phyloP scores from a whole-genome alignment of 176 grass and related monocot species.

The Chloris gayana region DNA sequence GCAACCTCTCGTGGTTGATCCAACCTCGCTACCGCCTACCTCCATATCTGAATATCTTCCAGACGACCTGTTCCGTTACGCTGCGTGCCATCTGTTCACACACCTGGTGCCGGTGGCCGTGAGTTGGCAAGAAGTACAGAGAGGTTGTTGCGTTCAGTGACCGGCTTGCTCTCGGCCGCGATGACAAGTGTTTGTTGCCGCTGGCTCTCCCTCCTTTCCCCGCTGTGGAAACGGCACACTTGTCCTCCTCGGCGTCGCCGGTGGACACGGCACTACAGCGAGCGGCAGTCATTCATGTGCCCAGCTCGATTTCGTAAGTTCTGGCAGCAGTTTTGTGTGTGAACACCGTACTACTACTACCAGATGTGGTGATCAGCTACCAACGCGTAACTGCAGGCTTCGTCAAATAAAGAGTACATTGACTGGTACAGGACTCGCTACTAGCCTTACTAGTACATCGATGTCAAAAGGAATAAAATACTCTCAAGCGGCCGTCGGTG shows the following conservation, averaged over 20 bases:
- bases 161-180: not conserved
- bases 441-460: too few species aligned
- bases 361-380: not conserved
- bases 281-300: not conserved
- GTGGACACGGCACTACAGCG: not conserved
- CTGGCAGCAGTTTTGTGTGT: not conserved
- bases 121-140: slow-evolving; percentile 7
- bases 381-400: not conserved
- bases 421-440: not conserved
- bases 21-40: slow-evolving; percentile 10
- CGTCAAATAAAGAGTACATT: not conserved
- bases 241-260: not conserved
- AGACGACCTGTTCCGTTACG: not conserved
- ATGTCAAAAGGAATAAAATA: not conserved
- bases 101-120: not conserved
- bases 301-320: too few species aligned
- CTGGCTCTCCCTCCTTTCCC: not conserved
- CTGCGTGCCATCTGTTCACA: slow-evolving; percentile 21
- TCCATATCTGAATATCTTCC: too few species aligned
- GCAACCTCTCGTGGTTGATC: too few species aligned
- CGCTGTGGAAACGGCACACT: not conserved
- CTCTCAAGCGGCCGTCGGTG: not conserved
- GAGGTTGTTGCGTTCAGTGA: slow-evolving; percentile 26
- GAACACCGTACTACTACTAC: not conserved
- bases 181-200: slow-evolving; percentile 36